Conservation (phyloP, 2,329 filamentous ascomycete species). For the Clonostachys solani region DNA sequence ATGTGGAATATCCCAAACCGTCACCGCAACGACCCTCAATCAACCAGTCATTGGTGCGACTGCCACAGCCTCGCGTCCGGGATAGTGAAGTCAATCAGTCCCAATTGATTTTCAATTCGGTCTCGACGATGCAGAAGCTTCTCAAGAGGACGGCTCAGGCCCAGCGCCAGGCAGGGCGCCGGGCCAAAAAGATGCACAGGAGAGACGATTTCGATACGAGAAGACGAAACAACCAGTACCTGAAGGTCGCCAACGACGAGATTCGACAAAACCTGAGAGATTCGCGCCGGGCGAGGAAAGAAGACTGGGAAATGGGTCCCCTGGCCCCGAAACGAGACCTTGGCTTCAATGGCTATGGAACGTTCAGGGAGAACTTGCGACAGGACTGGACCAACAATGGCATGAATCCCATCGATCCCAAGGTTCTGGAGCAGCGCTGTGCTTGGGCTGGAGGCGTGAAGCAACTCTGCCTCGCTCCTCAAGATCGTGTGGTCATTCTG, state of each 20-base stretch:
- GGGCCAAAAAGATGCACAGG: slow-evolving; percentile 27
- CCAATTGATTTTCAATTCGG: not conserved
- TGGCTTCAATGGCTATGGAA: slow-evolving; percentile 59
- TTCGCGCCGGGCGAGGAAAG: slow-evolving; percentile 50
- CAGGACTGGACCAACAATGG: slow-evolving; percentile 26
- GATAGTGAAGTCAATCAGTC: too few relatives aligned
- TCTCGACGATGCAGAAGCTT: slow-evolving; percentile 63
- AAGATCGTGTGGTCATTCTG: slow-evolving; percentile 79
- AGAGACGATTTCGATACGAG: slow-evolving; percentile 17
- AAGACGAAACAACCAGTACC: slow-evolving; percentile 21
- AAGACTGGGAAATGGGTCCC: slow-evolving; percentile 76
- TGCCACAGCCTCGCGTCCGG: too few relatives aligned
- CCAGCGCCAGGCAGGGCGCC: slow-evolving; percentile 56
- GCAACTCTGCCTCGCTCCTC: slow-evolving; percentile 57
- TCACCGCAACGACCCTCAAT: too few relatives aligned
- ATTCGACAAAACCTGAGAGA: slow-evolving; percentile 27
- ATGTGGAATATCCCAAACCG: not conserved
- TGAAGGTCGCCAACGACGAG: slow-evolving; percentile 21
- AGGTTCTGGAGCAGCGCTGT: slow-evolving; percentile 35
- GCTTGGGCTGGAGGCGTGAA: slow-evolving; percentile 51
- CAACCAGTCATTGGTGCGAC: too few relatives aligned
- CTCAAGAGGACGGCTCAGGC: slow-evolving; percentile 62
- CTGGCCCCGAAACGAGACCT: slow-evolving; percentile 74
- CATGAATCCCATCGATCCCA: slow-evolving; percentile 16
- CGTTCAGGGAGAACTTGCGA: slow-evolving; percentile 33